These are phyloP conservation scores for Phytophthora pseudosyringae DNA, from an alignment of 352 stramenopile genomes.

Conservation along the genomic window DNA sequence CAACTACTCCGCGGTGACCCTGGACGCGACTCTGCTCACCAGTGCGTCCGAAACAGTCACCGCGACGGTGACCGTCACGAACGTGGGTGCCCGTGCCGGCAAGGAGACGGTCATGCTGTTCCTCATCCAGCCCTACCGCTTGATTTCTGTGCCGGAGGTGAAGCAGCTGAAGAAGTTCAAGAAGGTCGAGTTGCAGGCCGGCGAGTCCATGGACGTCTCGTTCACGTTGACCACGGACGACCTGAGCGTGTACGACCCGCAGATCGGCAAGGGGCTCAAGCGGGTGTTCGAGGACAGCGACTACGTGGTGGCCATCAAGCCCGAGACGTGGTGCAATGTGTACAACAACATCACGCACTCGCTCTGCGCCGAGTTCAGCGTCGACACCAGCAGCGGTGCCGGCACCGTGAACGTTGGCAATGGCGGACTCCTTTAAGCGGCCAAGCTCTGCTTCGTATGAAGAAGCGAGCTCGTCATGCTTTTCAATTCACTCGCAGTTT, in stretches of 20 bases:
- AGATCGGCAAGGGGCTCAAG: slow-evolving; percentile 64
- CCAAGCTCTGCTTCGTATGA: slow-evolving; percentile 4
- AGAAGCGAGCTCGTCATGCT: not conserved
- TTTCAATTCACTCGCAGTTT: too few relatives aligned
- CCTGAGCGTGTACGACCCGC: slow-evolving; percentile 62
- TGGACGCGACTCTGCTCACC: slow-evolving; percentile 47
- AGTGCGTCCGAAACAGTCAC: slow-evolving; percentile 20
- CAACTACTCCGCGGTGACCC: slow-evolving; percentile 48
- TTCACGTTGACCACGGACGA: slow-evolving; percentile 52
- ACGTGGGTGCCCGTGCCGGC: slow-evolving; percentile 53
- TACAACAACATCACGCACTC: slow-evolving; percentile 48
- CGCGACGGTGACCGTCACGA: slow-evolving; percentile 67
- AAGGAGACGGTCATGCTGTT: slow-evolving; percentile 84
- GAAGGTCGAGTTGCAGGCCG: slow-evolving; percentile 63
- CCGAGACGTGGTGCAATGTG: slow-evolving; percentile 71
- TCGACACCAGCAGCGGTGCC: slow-evolving; percentile 29
- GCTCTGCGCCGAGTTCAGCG: slow-evolving; percentile 50
- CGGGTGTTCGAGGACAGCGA: slow-evolving; percentile 52
- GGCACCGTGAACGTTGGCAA: slow-evolving; percentile 24
- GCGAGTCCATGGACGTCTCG: slow-evolving; percentile 40
- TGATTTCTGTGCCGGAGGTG: slow-evolving; percentile 66
- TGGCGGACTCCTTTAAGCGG: slow-evolving; percentile 1
- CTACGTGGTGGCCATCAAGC: slow-evolving; percentile 67
- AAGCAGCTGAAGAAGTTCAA: slow-evolving; percentile 82
- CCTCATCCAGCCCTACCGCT: slow-evolving; percentile 62